Conservation (phyloP, 1,284 basidiomycete species). For the Grifola frondosa region DNA sequence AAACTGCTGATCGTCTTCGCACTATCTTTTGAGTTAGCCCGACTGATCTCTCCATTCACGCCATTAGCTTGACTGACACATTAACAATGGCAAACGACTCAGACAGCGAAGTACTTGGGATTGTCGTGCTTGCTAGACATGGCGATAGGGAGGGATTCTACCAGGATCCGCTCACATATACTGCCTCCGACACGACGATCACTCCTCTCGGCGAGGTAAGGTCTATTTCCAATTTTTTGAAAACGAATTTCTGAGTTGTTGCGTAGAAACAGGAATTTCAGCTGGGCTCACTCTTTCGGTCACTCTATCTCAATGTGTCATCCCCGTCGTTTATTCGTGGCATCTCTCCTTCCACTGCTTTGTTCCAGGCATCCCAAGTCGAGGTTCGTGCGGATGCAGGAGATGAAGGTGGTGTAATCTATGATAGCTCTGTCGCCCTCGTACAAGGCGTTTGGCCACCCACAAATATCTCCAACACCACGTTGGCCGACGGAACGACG, state of each 20-base stretch:
- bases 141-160: conserved; percentile 49
- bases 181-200: conserved; percentile 44
- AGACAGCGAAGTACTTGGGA: conserved; percentile 37
- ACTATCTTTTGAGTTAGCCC: no score
- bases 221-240: neutral
- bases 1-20: no score
- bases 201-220: conserved; percentile 49
- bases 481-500: conserved; percentile 47
- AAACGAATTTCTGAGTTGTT: neutral
- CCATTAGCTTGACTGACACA: no score
- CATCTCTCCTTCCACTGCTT: conserved; percentile 28
- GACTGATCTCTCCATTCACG: no score
- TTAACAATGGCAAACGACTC: conserved; percentile 20
- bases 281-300: conserved; percentile 42
- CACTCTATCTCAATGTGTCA: conserved; percentile 38
- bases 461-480: conserved; percentile 32
- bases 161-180: conserved; percentile 42
- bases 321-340: conserved; percentile 37
- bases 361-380: conserved; percentile 38
- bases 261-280: conserved; percentile 42
- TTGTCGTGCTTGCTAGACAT: conserved; percentile 49
- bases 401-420: conserved; percentile 51
- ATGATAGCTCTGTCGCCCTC: conserved; percentile 46
- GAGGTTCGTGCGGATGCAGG: conserved; percentile 45
- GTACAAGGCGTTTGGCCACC: conserved; percentile 50